Evolutionary conservation across 164 flowering plant genomes (phyloP), one percentile per base, ranked within the genome.

Genomic region (Aristolochia contorta): DNA sequence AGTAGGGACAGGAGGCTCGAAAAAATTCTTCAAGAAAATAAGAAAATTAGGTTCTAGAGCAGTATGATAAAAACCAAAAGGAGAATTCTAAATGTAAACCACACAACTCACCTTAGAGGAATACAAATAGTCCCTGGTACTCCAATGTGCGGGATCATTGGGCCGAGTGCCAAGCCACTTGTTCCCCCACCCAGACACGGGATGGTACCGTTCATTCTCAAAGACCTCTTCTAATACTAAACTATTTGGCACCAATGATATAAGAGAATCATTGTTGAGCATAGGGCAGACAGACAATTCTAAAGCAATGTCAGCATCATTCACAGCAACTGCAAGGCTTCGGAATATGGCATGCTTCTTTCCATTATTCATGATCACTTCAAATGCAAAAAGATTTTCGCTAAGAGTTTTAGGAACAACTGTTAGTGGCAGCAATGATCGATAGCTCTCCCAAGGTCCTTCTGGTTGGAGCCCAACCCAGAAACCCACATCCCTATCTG

Each of bases 291-390:
- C 51, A 47, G 77, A 78, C 55, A 85, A 63, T 57, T 89, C 87
- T 72, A 94, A 71, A 60, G 73, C 77, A 43, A 84, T 73, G 78
- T 87, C 90, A 19, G 91, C 74, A 65, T 91, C 97, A 79, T 94
- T 94, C 14, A 77, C 71, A 61, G 87, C 84, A 7, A 82, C 78
- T 55, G 82, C 90, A 60, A 94, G 91, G 64, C 90, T 75, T 71
- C 99, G 79, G 58, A 94, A 75, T 47, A 84, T 67, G 59, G 77
- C 97, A 79, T 91, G 97, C 69, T 89, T 94, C 83, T 84, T 94
- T 16, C 97, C 96, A 78, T 87, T 84, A 74, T 74, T 85, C 84
- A 82, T 79, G 57, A 75, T 65, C 49, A 89, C 88, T 70, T 94
- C 96, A 71, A 91, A 57, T 10, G 91, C 97, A 63, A 90, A 22